Percentiles rank a stretch among this genome's conserved stretches.
These are phyloP conservation scores for Hemisphaericaspora subhashii DNA, from an alignment of 1,139 yeast genomes.

Conservation along the genomic window DNA sequence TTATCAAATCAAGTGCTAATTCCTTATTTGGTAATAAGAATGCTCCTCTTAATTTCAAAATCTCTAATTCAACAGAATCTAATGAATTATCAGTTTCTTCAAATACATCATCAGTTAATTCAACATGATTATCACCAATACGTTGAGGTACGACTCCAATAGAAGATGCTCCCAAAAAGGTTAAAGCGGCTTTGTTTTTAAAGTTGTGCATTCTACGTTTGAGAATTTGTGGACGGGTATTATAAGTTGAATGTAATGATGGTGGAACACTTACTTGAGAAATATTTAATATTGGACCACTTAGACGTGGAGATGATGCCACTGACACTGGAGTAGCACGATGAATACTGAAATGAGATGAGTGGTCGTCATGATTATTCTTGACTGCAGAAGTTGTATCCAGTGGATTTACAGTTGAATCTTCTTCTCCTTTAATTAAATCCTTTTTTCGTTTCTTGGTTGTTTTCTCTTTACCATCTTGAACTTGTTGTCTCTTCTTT, in stretches of 20 bases:
- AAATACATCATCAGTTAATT: slow-evolving; percentile 42
- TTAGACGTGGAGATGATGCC: slow-evolving; percentile 8
- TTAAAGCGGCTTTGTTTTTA: slow-evolving; percentile 33
- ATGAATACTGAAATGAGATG: too few relatives aligned
- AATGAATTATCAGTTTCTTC: slow-evolving; percentile 40
- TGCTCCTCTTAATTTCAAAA: slow-evolving; percentile 69
- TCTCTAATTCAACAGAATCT: slow-evolving; percentile 69
- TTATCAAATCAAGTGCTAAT: slow-evolving; percentile 61
- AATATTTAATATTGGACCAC: slow-evolving; percentile 45
- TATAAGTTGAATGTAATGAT: slow-evolving; percentile 42
- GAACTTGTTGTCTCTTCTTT: slow-evolving; percentile 16
- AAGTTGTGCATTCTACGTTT: slow-evolving; percentile 32
- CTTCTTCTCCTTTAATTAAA: neutral
- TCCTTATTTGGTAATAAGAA: slow-evolving; percentile 65
- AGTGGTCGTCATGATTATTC: too few relatives aligned
- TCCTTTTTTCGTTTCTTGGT: slow-evolving; percentile 3
- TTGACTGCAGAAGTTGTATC: too few relatives aligned
- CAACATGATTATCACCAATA: slow-evolving; percentile 47
- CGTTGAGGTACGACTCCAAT: slow-evolving; percentile 42
- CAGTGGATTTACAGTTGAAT: neutral
- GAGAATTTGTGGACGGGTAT: slow-evolving; percentile 41
- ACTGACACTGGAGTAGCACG: slow-evolving; percentile 4
- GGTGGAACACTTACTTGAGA: slow-evolving; percentile 48
- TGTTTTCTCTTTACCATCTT: slow-evolving; percentile 16
- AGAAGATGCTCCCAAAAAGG: slow-evolving; percentile 45